Evolutionary conservation across 1,284 basidiomycete species (phyloP).

Genomic region (Fistulinella cinereoalba): DNA sequence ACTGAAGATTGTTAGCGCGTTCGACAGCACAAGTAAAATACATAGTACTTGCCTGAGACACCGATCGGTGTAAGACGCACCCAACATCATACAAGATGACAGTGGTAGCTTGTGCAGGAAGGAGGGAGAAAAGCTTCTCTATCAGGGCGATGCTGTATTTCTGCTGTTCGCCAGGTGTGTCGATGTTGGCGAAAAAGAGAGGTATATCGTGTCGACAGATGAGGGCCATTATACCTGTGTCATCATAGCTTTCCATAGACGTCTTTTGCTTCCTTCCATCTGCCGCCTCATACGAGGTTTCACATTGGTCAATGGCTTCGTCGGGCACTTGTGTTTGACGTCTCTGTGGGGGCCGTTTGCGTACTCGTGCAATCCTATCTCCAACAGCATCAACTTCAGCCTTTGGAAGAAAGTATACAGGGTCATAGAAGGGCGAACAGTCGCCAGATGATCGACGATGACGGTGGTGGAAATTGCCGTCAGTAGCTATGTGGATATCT

Average conservation of each 20-base stretch:
- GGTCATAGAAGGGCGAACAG: neutral
- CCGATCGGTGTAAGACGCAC: neutral
- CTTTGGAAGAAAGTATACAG: neutral
- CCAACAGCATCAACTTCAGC: neutral
- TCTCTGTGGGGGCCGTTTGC: too few relatives aligned
- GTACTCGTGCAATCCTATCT: too few relatives aligned
- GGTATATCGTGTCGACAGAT: slow-evolving; percentile 4
- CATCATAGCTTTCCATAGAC: neutral
- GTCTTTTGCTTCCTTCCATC: slow-evolving; percentile 3
- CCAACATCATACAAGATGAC: slow-evolving; percentile 3
- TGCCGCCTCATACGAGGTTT: slow-evolving; percentile 2
- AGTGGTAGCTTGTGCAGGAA: neutral
- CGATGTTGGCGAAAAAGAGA: slow-evolving; percentile 1
- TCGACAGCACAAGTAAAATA: neutral
- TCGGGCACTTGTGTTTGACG: too few relatives aligned
- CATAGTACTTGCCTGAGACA: neutral
- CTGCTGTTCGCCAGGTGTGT: slow-evolving; percentile 3
- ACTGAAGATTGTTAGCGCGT: neutral
- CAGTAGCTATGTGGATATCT: slow-evolving; percentile 1
- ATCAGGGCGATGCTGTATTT: slow-evolving; percentile 1
- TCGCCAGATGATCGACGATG: neutral
- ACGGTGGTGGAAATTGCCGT: slow-evolving; percentile 7
- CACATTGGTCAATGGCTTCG: slow-evolving; percentile 1
- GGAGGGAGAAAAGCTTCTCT: neutral
- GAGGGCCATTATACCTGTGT: slow-evolving; percentile 1